Evolutionary conservation across 768 basidiomycete genomes (phyloP).

Genomic region (Mycena maculata): DNA sequence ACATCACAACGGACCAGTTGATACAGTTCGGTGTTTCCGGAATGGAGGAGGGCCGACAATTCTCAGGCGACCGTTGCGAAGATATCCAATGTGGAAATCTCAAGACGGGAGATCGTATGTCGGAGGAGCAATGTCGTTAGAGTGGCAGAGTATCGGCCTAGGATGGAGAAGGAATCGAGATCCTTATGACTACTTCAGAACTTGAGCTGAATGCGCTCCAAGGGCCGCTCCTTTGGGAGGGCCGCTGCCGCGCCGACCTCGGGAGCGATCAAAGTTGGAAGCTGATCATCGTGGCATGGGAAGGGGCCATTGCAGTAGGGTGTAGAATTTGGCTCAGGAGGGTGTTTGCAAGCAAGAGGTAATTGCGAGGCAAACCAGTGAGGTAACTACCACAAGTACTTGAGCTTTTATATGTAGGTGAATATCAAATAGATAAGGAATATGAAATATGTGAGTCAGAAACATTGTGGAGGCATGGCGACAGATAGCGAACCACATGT

Average conservation of each 20-base stretch:
- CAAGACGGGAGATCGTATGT: neutral
- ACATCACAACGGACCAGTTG: too few species aligned
- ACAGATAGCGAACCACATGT: too few species aligned
- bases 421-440: too few species aligned
- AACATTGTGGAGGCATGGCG: too few species aligned
- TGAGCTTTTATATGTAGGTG: too few species aligned
- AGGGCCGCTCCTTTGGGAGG: neutral
- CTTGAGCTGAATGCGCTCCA: conserved; percentile 2
- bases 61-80: neutral
- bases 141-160: neutral
- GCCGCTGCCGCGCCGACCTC: neutral
- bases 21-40: neutral
- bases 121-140: conserved; percentile 14
- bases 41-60: conserved; percentile 4
- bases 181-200: neutral
- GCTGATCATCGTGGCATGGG: neutral
- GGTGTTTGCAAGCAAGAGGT: too few species aligned
- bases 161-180: neutral
- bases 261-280: conserved; percentile 17
- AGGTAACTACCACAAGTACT: too few species aligned
- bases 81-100: neutral
- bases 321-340: too few species aligned
- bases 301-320: neutral
- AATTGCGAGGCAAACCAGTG: too few species aligned
- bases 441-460: too few species aligned